Evolutionary conservation across 2,329 filamentous ascomycete species (phyloP).

Genomic region (Thermomyces lanuginosus): DNA sequence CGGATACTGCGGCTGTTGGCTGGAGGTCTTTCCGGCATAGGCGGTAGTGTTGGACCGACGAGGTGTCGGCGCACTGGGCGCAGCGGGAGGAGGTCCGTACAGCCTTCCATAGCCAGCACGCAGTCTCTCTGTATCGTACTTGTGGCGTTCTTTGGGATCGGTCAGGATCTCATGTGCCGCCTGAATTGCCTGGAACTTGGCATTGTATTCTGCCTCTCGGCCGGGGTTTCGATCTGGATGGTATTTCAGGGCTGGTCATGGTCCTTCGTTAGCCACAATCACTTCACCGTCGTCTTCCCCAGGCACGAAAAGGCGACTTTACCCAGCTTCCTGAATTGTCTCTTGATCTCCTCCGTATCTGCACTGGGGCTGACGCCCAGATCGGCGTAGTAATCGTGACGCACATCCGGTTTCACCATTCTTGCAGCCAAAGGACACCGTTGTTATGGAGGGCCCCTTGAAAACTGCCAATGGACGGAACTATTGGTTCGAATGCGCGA

Average conservation of each 20-base stretch:
- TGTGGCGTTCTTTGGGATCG: slow-evolving; percentile 40
- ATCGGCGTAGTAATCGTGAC: slow-evolving; percentile 71
- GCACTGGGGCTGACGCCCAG: slow-evolving; percentile 54
- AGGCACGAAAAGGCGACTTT: slow-evolving; percentile 6
- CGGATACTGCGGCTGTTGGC: slow-evolving; percentile 12
- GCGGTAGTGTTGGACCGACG: slow-evolving; percentile 14
- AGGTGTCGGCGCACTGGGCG: slow-evolving; percentile 8
- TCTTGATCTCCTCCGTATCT: slow-evolving; percentile 61
- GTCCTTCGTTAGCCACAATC: neutral
- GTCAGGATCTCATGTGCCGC: slow-evolving; percentile 64
- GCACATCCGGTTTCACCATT: slow-evolving; percentile 54
- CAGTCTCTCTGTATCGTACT: slow-evolving; percentile 46
- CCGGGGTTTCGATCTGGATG: slow-evolving; percentile 84
- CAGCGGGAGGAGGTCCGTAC: slow-evolving; percentile 14
- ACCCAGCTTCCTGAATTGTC: slow-evolving; percentile 73
- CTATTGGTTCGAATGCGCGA: slow-evolving; percentile 7
- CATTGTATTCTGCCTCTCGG: slow-evolving; percentile 59
- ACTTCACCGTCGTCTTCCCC: neutral
- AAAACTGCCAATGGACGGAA: slow-evolving; percentile 1
- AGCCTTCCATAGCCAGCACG: slow-evolving; percentile 30
- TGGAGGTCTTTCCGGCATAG: slow-evolving; percentile 11
- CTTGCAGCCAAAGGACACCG: slow-evolving; percentile 15
- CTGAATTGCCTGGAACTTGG: slow-evolving; percentile 75
- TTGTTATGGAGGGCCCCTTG: slow-evolving; percentile 6
- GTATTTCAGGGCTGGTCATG: slow-evolving; percentile 52